Evolutionary conservation across 2,329 filamentous ascomycete species (phyloP).

Genomic region (Ophidiomyces ophidiicola): DNA sequence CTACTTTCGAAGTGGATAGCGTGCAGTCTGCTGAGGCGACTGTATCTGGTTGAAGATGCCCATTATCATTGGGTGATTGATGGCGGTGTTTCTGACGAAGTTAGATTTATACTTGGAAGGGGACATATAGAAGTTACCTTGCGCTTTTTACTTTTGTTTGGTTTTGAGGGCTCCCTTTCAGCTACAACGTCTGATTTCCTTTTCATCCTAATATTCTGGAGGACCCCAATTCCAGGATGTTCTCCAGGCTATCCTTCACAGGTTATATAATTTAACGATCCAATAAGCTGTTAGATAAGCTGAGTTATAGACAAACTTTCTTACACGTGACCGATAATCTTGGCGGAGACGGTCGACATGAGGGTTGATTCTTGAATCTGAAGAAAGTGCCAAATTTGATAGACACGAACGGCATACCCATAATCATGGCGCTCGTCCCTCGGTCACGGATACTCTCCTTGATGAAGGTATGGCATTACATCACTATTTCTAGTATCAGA

Average conservation of each 20-base stretch:
- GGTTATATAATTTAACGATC: slow-evolving; percentile 3
- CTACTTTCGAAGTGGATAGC: not conserved
- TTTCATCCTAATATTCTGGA: slow-evolving; percentile 6
- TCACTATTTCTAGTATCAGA: no score
- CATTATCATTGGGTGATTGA: not conserved
- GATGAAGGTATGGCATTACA: slow-evolving; percentile 52
- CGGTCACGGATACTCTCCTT: slow-evolving; percentile 51
- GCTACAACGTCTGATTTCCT: slow-evolving; percentile 8
- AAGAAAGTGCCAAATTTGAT: not conserved
- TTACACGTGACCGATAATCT: not conserved
- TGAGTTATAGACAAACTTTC: slow-evolving; percentile 1
- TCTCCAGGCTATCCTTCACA: no score
- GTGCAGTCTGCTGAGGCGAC: no score
- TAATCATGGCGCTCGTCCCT: slow-evolving; percentile 38
- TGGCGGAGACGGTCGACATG: not conserved
- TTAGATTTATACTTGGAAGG: not conserved
- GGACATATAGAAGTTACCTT: slow-evolving; percentile 5
- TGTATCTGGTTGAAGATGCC: no score
- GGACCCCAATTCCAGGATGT: no score
- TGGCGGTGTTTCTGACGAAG: slow-evolving; percentile 3
- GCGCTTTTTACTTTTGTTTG: slow-evolving; percentile 9
- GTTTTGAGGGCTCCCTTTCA: not conserved
- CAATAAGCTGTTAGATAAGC: not conserved
- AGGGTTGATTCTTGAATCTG: not conserved
- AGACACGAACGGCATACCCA: not conserved